A percentile compares a stretch with the other conserved stretches of the same genome.
Evolutionary conservation across 2,329 filamentous ascomycete species (phyloP).

Genomic region (Aspergillus clavatus): DNA sequence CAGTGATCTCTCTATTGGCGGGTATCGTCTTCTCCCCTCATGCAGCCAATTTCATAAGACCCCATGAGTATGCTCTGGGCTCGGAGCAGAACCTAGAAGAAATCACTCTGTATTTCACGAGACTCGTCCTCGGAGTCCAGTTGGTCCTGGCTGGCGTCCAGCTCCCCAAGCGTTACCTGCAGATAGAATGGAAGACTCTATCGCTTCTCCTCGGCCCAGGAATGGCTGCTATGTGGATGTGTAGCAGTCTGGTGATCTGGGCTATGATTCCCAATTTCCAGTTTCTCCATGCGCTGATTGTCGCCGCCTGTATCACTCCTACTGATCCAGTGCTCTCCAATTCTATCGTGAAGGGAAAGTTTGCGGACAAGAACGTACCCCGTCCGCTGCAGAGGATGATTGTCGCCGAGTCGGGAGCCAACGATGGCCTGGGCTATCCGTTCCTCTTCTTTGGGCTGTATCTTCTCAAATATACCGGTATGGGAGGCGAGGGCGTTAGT

Average conservation of each 20-base stretch:
- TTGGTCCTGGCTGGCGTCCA: conserved; percentile 85
- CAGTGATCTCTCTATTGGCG: conserved; percentile 77
- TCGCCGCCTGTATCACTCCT: conserved; percentile 84
- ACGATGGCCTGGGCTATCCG: conserved; percentile 84
- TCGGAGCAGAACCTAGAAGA: conserved; percentile 57
- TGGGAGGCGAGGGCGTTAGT: conserved; percentile 49
- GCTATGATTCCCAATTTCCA: conserved; percentile 64
- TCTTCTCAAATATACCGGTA: conserved; percentile 68
- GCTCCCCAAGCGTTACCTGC: conserved; percentile 75
- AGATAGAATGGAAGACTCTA: conserved; percentile 72
- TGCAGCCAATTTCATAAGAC: conserved; percentile 70
- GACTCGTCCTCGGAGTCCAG: conserved; percentile 84
- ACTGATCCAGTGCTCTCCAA: conserved; percentile 86
- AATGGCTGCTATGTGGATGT: conserved; percentile 83
- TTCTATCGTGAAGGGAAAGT: conserved; percentile 88
- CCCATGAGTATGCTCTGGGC: conserved; percentile 65
- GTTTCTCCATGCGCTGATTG: conserved; percentile 72
- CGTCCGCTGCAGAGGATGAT: conserved; percentile 75
- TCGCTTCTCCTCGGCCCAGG: conserved; percentile 72
- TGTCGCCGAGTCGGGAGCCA: conserved; percentile 77
- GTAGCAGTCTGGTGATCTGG: conserved; percentile 75
- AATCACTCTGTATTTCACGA: conserved; percentile 77
- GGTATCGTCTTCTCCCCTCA: conserved; percentile 75
- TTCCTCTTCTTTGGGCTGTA: conserved; percentile 84
- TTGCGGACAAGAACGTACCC: conserved; percentile 86